Conservation (phyloP, 116 monocot genomes). For the Thalassia testudinum region DNA sequence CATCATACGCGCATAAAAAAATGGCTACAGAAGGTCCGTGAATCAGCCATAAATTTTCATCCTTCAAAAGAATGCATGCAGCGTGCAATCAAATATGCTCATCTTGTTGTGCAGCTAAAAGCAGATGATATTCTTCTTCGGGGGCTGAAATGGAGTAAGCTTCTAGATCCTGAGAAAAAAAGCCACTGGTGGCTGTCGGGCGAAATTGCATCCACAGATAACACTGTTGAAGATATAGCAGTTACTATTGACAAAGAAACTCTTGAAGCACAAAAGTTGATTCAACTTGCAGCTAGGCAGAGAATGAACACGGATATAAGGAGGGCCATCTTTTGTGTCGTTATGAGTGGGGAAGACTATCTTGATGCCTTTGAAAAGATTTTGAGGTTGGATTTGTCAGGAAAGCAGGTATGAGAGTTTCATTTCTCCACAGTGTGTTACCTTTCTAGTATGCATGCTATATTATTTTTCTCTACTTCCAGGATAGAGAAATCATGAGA, state of each 20-base stretch:
- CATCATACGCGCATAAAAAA: conserved; percentile 77
- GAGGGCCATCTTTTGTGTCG: conserved; percentile 88
- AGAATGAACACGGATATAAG: conserved; percentile 90
- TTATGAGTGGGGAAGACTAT: conserved; percentile 97
- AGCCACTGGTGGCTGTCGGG: conserved; percentile 93
- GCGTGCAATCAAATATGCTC: too few relatives aligned
- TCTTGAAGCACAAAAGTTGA: conserved; percentile 55
- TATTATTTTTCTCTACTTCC: conserved; percentile 1
- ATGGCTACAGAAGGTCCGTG: conserved; percentile 84
- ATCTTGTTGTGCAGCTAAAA: conserved; percentile 36
- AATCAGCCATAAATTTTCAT: neutral
- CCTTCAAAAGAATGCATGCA: too few relatives aligned
- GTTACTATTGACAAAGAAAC: conserved; percentile 39
- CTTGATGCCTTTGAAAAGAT: conserved; percentile 96
- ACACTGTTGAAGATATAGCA: conserved; percentile 49
- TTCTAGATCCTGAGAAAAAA: conserved; percentile 92
- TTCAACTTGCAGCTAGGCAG: conserved; percentile 77
- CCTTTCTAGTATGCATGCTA: neutral
- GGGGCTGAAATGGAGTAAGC: conserved; percentile 72
- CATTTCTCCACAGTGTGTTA: neutral
- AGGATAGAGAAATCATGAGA: conserved; percentile 96
- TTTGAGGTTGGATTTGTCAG: conserved; percentile 62
- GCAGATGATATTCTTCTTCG: conserved; percentile 64
- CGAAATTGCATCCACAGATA: conserved; percentile 19
- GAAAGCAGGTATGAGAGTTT: conserved; percentile 58